Conservation (phyloP, 2,329 filamentous ascomycete genomes). For the Colletotrichum lupini region DNA sequence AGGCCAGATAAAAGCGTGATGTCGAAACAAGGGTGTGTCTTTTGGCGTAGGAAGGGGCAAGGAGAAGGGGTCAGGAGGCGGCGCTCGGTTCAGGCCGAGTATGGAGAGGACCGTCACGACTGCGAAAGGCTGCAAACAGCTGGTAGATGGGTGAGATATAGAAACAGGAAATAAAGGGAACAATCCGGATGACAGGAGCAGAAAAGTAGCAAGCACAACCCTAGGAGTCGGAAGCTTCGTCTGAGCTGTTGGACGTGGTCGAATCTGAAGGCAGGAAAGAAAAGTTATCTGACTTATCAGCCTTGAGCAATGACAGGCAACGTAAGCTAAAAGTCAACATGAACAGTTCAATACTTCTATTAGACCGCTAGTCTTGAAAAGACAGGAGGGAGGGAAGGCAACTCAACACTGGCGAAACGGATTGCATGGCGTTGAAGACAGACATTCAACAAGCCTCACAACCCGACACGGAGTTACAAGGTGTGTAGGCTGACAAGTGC, state of each 20-base stretch:
- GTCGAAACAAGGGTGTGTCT: constrained; percentile 29
- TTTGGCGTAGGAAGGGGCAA: constrained; percentile 26
- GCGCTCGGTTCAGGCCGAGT: constrained; percentile 7
- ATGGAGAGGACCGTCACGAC: background rate
- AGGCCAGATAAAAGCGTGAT: constrained; percentile 3
- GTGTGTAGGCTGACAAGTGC: constrained; percentile 8
- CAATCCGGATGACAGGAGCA: background rate
- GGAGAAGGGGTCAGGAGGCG: constrained; percentile 19
- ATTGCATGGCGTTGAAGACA: constrained; percentile 14
- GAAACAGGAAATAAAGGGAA: background rate
- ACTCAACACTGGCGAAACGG: background rate
- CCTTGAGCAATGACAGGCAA: background rate
- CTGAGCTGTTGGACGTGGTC: background rate
- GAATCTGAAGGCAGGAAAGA: background rate
- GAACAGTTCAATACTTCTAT: background rate
- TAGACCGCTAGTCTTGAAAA: constrained; percentile 2
- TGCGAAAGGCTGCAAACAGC: background rate
- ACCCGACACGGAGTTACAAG: constrained; percentile 8
- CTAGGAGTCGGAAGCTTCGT: background rate
- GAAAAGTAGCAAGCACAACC: background rate
- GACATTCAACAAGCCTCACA: background rate
- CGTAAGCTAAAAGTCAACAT: background rate
- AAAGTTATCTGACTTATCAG: background rate
- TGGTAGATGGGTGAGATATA: background rate
- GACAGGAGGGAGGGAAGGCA: background rate